These are phyloP conservation scores for Collybia nuda DNA, from an alignment of 768 basidiomycete genomes.

Conservation along the genomic window DNA sequence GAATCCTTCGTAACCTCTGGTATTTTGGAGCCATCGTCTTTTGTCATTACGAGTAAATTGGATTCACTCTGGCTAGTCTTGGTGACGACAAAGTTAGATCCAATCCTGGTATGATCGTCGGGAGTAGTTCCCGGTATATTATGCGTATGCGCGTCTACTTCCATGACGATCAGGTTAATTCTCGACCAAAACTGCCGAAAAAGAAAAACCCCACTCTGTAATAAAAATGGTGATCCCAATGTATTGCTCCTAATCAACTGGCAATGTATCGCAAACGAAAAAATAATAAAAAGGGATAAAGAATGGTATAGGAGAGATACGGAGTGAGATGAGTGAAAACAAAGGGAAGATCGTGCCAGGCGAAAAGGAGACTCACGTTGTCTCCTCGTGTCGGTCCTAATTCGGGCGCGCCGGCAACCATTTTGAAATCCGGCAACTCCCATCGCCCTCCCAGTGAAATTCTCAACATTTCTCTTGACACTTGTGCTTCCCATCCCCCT, in stretches of 20 bases:
- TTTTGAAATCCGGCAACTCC: constrained; percentile 10
- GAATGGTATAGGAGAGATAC: constrained; percentile 21
- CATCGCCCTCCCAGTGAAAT: constrained; percentile 40
- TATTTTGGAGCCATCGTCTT: constrained; percentile 7
- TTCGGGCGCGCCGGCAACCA: constrained; percentile 21
- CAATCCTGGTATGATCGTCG: constrained; percentile 13
- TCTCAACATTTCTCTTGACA: constrained; percentile 54
- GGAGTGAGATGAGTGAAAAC: constrained; percentile 20
- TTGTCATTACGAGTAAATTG: constrained; percentile 15
- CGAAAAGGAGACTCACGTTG: constrained; percentile 34
- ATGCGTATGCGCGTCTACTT: constrained; percentile 30
- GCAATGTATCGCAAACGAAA: constrained; percentile 18
- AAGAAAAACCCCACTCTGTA: constrained; percentile 31
- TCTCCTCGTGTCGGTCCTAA: constrained; percentile 38
- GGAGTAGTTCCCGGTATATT: constrained; percentile 29
- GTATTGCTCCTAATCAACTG: constrained; percentile 22
- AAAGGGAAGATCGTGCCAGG: constrained; percentile 14
- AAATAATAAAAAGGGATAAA: constrained; percentile 18
- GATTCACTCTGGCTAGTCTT: constrained; percentile 13
- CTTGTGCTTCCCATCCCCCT: constrained; percentile 56
- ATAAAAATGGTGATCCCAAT: constrained; percentile 39
- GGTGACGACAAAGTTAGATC: constrained; percentile 13
- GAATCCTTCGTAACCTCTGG: background rate
- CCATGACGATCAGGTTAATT: constrained; percentile 8
- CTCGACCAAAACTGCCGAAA: constrained; percentile 1